phyloP scores from a whole-genome alignment of 2,329 filamentous ascomycete genomes.

The Pseudogymnoascus sp. region DNA sequence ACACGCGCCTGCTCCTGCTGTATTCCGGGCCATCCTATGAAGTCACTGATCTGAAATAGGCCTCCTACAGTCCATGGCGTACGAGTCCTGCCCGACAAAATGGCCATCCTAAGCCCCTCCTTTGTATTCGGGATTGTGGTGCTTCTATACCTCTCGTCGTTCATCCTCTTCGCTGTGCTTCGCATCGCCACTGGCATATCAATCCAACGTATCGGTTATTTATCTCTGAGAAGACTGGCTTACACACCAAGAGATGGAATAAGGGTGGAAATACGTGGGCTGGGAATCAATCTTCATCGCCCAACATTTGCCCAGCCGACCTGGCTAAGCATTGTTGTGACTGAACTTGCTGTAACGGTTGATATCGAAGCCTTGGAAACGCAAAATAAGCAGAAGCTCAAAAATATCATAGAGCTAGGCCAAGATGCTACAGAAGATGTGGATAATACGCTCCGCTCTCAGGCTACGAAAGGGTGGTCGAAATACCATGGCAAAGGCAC shows the following conservation, averaged over 20 bases:
- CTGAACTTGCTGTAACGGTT: conserved; percentile 75
- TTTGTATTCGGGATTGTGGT: conserved; percentile 82
- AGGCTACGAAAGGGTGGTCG: conserved; percentile 9
- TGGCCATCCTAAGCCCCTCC: conserved; percentile 64
- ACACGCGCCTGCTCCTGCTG: neutral
- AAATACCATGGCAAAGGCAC: conserved; percentile 16
- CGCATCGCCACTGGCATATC: conserved; percentile 90
- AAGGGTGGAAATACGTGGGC: conserved; percentile 77
- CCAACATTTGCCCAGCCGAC: conserved; percentile 96
- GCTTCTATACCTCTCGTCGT: conserved; percentile 81
- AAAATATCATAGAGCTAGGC: conserved; percentile 16
- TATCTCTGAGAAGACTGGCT: conserved; percentile 81
- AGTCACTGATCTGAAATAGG: neutral
- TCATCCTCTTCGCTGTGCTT: conserved; percentile 85
- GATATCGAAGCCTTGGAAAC: conserved; percentile 61
- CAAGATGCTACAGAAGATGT: conserved; percentile 20
- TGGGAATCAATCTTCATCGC: conserved; percentile 81
- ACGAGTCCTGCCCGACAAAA: conserved; percentile 26
- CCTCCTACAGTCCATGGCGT: neutral
- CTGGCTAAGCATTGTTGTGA: conserved; percentile 85
- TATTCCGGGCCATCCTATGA: neutral
- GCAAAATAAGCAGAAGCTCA: conserved; percentile 30
- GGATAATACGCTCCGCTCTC: conserved; percentile 7
- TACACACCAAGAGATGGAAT: conserved; percentile 86
- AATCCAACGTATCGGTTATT: conserved; percentile 89